phyloP scores from a whole-genome alignment of 192 early-diverging fungal species.

The Umbelopsis sp. region DNA sequence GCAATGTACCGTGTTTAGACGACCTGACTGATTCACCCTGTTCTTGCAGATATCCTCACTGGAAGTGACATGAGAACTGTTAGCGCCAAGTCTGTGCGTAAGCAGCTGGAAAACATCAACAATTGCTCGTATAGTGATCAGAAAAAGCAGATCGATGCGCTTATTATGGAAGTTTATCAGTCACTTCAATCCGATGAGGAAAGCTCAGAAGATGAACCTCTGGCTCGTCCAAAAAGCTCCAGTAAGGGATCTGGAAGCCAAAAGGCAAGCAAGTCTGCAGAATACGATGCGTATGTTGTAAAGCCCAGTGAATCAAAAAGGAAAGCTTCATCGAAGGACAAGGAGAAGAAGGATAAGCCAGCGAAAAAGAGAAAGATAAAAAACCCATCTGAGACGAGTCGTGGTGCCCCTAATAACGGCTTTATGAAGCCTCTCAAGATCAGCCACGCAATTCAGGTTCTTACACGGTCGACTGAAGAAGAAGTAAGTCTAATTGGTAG shows the following conservation, averaged over 20 bases:
- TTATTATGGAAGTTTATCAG: slow-evolving; percentile 42
- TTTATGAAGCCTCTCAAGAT: slow-evolving; percentile 48
- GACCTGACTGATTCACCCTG: neutral
- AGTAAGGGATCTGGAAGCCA: neutral
- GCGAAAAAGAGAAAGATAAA: slow-evolving; percentile 3
- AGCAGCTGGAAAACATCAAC: slow-evolving; percentile 35
- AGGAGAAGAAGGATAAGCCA: slow-evolving; percentile 30
- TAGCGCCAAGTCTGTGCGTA: slow-evolving; percentile 40
- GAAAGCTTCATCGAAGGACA: neutral
- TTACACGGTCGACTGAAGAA: slow-evolving; percentile 38
- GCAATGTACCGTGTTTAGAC: too few species aligned
- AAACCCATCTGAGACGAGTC: neutral
- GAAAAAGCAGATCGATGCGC: slow-evolving; percentile 44
- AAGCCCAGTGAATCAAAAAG: neutral
- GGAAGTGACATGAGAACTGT: slow-evolving; percentile 40
- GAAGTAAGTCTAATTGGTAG: neutral
- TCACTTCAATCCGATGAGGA: slow-evolving; percentile 22
- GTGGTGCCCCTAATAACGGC: slow-evolving; percentile 31
- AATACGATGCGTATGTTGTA: slow-evolving; percentile 16
- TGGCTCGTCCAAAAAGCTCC: neutral
- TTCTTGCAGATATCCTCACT: slow-evolving; percentile 15
- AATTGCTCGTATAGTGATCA: slow-evolving; percentile 26
- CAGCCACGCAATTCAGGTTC: slow-evolving; percentile 30
- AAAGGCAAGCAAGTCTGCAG: neutral
- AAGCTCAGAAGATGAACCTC: slow-evolving; percentile 35